phyloP scores from a whole-genome alignment of 1,284 basidiomycete species.

The Malassezia pachydermatis region DNA sequence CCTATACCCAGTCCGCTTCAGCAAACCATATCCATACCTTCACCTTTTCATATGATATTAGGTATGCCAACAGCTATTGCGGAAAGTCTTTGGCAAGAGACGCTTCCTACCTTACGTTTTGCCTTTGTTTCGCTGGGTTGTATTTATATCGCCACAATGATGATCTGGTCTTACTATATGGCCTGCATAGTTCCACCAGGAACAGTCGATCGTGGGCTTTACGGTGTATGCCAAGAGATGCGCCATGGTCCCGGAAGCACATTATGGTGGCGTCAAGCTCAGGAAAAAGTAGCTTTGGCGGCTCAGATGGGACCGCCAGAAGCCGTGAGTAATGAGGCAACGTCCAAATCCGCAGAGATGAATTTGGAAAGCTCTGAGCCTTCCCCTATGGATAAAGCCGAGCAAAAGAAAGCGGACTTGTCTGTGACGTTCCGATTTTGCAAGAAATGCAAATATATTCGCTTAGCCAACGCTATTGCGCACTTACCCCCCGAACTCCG shows the following conservation, averaged over 20 bases:
- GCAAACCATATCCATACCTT: slow-evolving; percentile 26
- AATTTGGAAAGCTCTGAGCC: too few species aligned
- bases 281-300: not conserved
- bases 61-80: slow-evolving; percentile 24
- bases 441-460: slow-evolving; percentile 33
- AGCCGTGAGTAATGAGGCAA: too few species aligned
- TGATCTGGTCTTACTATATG: slow-evolving; percentile 72
- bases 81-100: slow-evolving; percentile 19
- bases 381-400: too few species aligned
- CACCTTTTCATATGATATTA: slow-evolving; percentile 31
- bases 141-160: slow-evolving; percentile 64
- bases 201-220: slow-evolving; percentile 24
- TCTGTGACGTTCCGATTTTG: slow-evolving; percentile 39
- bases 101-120: slow-evolving; percentile 22
- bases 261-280: slow-evolving; percentile 29
- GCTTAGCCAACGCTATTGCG: slow-evolving; percentile 30
- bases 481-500: slow-evolving; percentile 41
- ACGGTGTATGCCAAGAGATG: slow-evolving; percentile 24
- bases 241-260: slow-evolving; percentile 33
- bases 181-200: slow-evolving; percentile 60
- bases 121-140: slow-evolving; percentile 54
- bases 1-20: slow-evolving; percentile 26
- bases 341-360: too few species aligned
- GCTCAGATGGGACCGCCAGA: not conserved
- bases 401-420: too few species aligned